These are phyloP conservation scores for Bretziella fagacearum DNA, from an alignment of 2,329 filamentous ascomycete species.

Conservation along the genomic window DNA sequence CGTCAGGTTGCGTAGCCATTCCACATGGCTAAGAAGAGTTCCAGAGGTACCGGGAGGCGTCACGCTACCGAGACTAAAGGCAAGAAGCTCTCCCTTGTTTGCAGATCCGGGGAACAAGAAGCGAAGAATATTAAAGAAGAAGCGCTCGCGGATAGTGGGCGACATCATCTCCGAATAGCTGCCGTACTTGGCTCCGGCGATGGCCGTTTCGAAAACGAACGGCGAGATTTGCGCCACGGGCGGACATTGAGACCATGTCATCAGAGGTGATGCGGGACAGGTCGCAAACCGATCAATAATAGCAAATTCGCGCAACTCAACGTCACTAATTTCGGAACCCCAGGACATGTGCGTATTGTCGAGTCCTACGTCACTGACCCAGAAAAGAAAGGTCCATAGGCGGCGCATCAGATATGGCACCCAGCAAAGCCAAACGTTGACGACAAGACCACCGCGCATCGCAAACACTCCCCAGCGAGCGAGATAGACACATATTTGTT, in stretches of 20 bases:
- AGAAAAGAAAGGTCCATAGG: slow-evolving; percentile 88
- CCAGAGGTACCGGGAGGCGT: slow-evolving; percentile 17
- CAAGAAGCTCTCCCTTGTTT: slow-evolving; percentile 5
- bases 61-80: slow-evolving; percentile 2
- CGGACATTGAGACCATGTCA: slow-evolving; percentile 1
- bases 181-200: slow-evolving; percentile 4
- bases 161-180: neutral
- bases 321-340: neutral
- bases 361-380: slow-evolving; percentile 67
- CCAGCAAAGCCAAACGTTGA: slow-evolving; percentile 73
- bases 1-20: slow-evolving; percentile 44
- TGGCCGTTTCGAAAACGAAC: slow-evolving; percentile 8
- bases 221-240: slow-evolving; percentile 10
- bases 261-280: slow-evolving; percentile 21
- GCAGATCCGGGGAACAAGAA: slow-evolving; percentile 6
- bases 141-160: neutral
- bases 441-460: slow-evolving; percentile 62
- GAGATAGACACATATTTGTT: slow-evolving; percentile 58
- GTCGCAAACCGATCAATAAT: slow-evolving; percentile 15
- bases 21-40: slow-evolving; percentile 40
- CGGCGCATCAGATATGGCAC: slow-evolving; percentile 82
- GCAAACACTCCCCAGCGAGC: slow-evolving; percentile 57
- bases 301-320: slow-evolving; percentile 5
- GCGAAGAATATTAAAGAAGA: neutral
- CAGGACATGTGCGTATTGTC: slow-evolving; percentile 13